Conservation (phyloP, 2,329 filamentous ascomycete genomes). For the Talaromyces sp. region DNA sequence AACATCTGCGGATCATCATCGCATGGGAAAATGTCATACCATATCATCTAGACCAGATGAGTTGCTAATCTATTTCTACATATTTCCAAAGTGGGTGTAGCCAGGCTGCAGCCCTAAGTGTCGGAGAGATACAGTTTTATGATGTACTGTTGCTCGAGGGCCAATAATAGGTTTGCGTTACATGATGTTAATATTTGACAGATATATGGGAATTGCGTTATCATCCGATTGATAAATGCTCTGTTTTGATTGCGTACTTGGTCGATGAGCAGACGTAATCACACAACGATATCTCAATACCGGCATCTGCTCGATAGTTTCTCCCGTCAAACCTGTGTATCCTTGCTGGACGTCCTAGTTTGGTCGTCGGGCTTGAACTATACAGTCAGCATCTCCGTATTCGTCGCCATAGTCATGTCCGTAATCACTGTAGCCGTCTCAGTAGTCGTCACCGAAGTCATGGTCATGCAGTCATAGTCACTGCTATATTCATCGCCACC, state of each 20-base stretch:
- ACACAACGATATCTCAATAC: background rate
- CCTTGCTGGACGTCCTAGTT: background rate
- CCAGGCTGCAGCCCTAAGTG: background rate
- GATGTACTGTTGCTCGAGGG: background rate
- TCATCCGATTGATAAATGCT: background rate
- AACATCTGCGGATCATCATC: background rate
- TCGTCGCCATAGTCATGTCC: background rate
- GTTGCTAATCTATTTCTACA: background rate
- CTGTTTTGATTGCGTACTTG: background rate
- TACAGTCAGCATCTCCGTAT: background rate
- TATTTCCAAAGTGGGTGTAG: background rate
- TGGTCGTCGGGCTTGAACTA: background rate
- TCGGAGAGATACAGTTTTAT: background rate
- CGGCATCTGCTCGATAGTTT: background rate
- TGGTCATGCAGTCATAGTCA: background rate
- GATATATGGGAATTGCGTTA: background rate
- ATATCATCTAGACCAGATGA: background rate
- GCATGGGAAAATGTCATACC: background rate
- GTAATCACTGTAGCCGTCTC: background rate
- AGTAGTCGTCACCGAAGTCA: background rate
- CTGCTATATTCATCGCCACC: background rate
- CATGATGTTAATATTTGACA: background rate
- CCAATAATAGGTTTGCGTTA: background rate
- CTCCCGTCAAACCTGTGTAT: background rate
- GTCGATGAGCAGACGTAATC: background rate